These are phyloP conservation scores for Puccinia novopanici DNA, from an alignment of 1,284 basidiomycete species.

Conservation along the genomic window DNA sequence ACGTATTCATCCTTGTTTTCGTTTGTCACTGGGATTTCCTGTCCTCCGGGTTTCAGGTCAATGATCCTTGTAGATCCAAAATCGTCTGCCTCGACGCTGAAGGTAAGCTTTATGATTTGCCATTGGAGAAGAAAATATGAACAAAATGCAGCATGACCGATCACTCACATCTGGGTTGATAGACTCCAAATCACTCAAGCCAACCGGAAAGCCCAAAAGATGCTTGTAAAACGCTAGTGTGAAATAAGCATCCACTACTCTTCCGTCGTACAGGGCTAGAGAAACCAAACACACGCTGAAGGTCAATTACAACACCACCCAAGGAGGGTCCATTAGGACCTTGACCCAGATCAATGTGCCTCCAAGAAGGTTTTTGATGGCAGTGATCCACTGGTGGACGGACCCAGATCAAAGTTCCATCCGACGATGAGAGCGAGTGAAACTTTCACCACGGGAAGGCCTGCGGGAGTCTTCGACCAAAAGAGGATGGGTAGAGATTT, in stretches of 20 bases:
- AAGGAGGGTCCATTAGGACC: constrained; percentile 51
- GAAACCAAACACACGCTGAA: not conserved
- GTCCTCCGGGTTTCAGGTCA: constrained; percentile 78
- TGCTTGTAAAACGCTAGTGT: constrained; percentile 81
- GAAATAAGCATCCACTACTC: too few relatives aligned
- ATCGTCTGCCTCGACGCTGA: constrained; percentile 64
- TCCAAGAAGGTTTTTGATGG: constrained; percentile 79
- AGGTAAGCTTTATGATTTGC: constrained; percentile 58
- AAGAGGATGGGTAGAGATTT: constrained; percentile 72
- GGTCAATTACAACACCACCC: constrained; percentile 48
- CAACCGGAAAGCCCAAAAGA: constrained; percentile 83
- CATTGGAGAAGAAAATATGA: not conserved
- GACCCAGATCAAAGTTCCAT: constrained; percentile 63
- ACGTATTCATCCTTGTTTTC: constrained; percentile 98
- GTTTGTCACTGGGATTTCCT: constrained; percentile 87
- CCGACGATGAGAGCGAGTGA: constrained; percentile 63
- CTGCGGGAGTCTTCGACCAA: constrained; percentile 65
- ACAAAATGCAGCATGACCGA: too few relatives aligned
- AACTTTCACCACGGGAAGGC: constrained; percentile 61
- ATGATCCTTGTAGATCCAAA: constrained; percentile 86
- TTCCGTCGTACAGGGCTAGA: constrained; percentile 87
- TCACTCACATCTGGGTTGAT: constrained; percentile 72
- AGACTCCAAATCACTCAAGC: constrained; percentile 91
- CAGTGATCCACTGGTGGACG: constrained; percentile 70
- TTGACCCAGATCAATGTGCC: constrained; percentile 58